Conservation (phyloP, 108 stramenopile genomes). For the Fistulifera pelliculosa region DNA sequence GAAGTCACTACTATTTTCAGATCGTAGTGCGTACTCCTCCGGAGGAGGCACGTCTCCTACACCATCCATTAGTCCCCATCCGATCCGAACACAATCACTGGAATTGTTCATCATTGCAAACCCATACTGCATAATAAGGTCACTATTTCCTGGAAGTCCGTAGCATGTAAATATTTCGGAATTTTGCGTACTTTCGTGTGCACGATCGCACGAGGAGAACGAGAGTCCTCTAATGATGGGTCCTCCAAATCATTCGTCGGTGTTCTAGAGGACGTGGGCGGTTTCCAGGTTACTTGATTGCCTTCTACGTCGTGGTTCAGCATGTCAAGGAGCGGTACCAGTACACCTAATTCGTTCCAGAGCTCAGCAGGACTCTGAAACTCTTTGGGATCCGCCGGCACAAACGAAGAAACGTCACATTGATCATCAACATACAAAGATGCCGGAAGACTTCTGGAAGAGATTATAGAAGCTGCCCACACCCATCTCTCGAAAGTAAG, state of each 20-base stretch:
- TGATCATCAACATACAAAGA: constrained; percentile 44
- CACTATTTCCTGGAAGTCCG: constrained; percentile 44
- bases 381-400: constrained; percentile 14
- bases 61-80: constrained; percentile 71
- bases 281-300: constrained; percentile 54
- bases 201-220: constrained; percentile 15
- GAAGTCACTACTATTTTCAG: constrained; percentile 13
- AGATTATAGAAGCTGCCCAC: constrained; percentile 73
- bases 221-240: not conserved
- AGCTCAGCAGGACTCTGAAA: constrained; percentile 48
- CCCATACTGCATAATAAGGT: constrained; percentile 70
- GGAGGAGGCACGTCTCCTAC: constrained; percentile 58
- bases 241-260: constrained; percentile 3
- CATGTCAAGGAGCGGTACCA: constrained; percentile 85
- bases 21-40: constrained; percentile 24
- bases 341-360: constrained; percentile 75
- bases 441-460: constrained; percentile 56
- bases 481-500: constrained; percentile 89
- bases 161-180: constrained; percentile 64
- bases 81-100: constrained; percentile 52
- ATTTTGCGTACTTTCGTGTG: constrained; percentile 63
- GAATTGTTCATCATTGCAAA: constrained; percentile 67
- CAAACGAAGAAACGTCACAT: constrained; percentile 17
- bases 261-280: constrained; percentile 6
- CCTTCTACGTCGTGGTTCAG: constrained; percentile 75